Conservation (phyloP, 140 eudicot genomes). For the Eryngium alpinum region DNA sequence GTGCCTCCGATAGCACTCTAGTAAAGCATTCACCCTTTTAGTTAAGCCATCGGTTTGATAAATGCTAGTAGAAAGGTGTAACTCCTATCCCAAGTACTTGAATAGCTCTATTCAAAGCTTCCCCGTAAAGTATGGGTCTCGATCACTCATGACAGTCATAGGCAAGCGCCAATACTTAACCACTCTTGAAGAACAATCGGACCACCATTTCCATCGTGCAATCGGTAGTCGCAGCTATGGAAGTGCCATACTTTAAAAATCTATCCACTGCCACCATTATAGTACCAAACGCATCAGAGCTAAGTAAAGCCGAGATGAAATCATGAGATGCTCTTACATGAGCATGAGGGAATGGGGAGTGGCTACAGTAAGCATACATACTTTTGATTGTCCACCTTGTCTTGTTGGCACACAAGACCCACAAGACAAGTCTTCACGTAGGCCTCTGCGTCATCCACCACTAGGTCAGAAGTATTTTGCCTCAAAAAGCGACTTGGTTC, state of each 20-base stretch:
- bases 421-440: constrained; percentile 19
- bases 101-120: constrained; percentile 13
- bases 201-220: background rate
- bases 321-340: background rate
- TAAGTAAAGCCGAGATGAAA: background rate
- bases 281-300: background rate
- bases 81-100: background rate
- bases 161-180: background rate
- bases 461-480: background rate
- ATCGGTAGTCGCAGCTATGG: background rate
- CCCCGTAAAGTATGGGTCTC: background rate
- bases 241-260: background rate
- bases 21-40: background rate
- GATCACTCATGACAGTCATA: background rate
- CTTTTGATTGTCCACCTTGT: background rate
- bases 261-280: constrained; percentile 8
- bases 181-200: background rate
- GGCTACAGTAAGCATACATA: background rate
- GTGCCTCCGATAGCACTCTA: background rate
- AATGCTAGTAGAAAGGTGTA: background rate
- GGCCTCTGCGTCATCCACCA: constrained; percentile 4
- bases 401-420: constrained; percentile 22
- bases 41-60: background rate
- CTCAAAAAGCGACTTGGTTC: background rate
- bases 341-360: background rate